Base-by-base conservation (phyloP, 2,329 filamentous ascomycete genomes). In the Fusarium camptoceras region DNA sequence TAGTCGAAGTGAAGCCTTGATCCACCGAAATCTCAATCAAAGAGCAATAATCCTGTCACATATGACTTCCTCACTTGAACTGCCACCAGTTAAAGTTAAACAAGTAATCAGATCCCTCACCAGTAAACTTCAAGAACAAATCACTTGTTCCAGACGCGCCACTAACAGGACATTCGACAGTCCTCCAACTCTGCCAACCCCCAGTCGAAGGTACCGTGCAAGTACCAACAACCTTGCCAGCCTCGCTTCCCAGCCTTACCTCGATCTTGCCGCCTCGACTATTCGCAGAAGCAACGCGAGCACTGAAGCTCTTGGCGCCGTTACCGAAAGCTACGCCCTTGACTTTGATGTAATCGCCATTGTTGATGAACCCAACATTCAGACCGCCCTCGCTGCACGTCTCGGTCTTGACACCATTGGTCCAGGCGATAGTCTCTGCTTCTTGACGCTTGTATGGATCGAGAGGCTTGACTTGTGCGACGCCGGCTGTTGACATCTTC, bases 21-120 rank as follows among this genome's bases (percentile, higher is more conserved):
- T 31, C 30, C 30, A 16, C 16, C 7, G 1, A 31, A 15, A 8
- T 15, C 30, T 7, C 5, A 4, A 7, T 2, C 18, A n/a, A 2
- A 4, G 6, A 4, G 1, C 34, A 12, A 0, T 4, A 12, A 10
- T n/a, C 3, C 3, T 37, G 10, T 12, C 3, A 0, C 10, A 12
- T 7, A 0, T n/a, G 1, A 3, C 18, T 11, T 6, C 16, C 6
- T 56, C 16, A 63, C 12, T 31, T 48, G 0, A 64, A 64, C 12
- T 64, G 59, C 60, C 60, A 64, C 60, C 60, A 64, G 42, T 64
- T 64, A 2, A 64, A 48, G 15, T 64, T 64, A 1, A 64, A 64
- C 28, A 64, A 3, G 3, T 43, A 31, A 16, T 41, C 59, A 3
- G 34, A 64, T 0, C 28, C 37, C 22, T 27, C 28, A 0, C 59